Percentiles rank a stretch among this genome's conserved stretches.
Conservation (phyloP, 2,329 filamentous ascomycete genomes). For the Zopfia rhizophila region DNA sequence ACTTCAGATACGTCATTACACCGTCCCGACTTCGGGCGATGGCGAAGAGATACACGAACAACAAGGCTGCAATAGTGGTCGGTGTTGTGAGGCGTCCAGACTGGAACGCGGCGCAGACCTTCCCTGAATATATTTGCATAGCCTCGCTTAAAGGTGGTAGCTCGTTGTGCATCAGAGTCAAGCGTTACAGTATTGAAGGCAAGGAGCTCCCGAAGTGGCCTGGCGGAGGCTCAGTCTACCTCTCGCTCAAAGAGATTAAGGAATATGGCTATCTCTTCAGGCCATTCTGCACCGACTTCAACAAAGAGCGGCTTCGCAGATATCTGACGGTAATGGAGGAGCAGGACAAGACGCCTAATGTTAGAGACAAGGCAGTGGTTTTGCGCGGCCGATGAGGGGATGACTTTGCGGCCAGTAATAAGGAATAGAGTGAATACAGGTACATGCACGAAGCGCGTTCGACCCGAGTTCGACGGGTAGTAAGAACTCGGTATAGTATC, state of each 20-base stretch:
- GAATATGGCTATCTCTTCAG: slow-evolving; percentile 2
- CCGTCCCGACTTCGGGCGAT: slow-evolving; percentile 1
- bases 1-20: slow-evolving; percentile 2
- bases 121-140: slow-evolving; percentile 5
- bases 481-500: too few relatives aligned
- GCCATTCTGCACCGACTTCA: slow-evolving; percentile 1
- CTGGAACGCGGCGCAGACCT: slow-evolving; percentile 2
- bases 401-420: too few relatives aligned
- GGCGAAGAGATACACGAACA: not conserved
- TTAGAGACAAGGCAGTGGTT: too few relatives aligned
- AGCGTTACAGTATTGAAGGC: slow-evolving; percentile 1
- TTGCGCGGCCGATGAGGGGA: too few relatives aligned
- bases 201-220: slow-evolving; percentile 3
- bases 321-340: too few relatives aligned
- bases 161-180: slow-evolving; percentile 2
- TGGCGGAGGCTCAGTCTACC: slow-evolving; percentile 4
- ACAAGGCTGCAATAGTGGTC: not conserved
- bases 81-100: slow-evolving; percentile 2
- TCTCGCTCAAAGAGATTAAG: slow-evolving; percentile 4
- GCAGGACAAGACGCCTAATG: too few relatives aligned
- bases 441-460: too few relatives aligned
- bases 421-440: too few relatives aligned
- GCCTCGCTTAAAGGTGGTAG: slow-evolving; percentile 1
- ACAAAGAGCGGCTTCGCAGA: slow-evolving; percentile 1
- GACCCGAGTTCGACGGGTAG: too few relatives aligned